A percentile compares a stretch with the other conserved stretches of the same genome.
Evolutionary conservation across 2,329 filamentous ascomycete species (phyloP).

Genomic region (Fusarium marasasianum): DNA sequence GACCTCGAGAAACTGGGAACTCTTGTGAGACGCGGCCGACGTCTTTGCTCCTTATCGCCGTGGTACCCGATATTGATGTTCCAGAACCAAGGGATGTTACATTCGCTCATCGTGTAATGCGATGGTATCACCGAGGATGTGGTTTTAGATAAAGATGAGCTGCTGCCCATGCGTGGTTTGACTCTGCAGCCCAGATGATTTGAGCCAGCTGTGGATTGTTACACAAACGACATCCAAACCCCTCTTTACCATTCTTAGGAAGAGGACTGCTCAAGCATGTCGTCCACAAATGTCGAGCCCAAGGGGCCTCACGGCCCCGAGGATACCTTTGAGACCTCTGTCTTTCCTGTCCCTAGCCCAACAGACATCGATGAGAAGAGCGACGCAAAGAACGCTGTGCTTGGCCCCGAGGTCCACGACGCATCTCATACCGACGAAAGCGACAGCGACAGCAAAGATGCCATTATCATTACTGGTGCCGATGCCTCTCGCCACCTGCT

Average conservation of each 20-base stretch:
- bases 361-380: constrained; percentile 27
- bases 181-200: background rate
- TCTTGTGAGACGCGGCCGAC: background rate
- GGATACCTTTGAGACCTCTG: constrained; percentile 3
- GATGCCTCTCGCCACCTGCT: constrained; percentile 61
- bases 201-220: background rate
- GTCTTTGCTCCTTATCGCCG: background rate
- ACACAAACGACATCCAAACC: background rate
- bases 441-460: constrained; percentile 51
- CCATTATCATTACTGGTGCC: constrained; percentile 61
- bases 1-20: background rate
- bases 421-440: constrained; percentile 38
- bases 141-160: constrained; percentile 7
- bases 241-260: background rate
- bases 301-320: constrained; percentile 13
- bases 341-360: constrained; percentile 30
- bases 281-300: background rate
- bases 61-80: background rate
- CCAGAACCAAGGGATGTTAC: constrained; percentile 3
- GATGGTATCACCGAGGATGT: constrained; percentile 1
- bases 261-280: constrained; percentile 2
- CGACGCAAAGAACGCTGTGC: background rate
- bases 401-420: background rate
- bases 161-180: background rate
- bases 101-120: constrained; percentile 15